Evolutionary conservation across 345 rosid genomes (phyloP).

Genomic region (Citrus sp.): DNA sequence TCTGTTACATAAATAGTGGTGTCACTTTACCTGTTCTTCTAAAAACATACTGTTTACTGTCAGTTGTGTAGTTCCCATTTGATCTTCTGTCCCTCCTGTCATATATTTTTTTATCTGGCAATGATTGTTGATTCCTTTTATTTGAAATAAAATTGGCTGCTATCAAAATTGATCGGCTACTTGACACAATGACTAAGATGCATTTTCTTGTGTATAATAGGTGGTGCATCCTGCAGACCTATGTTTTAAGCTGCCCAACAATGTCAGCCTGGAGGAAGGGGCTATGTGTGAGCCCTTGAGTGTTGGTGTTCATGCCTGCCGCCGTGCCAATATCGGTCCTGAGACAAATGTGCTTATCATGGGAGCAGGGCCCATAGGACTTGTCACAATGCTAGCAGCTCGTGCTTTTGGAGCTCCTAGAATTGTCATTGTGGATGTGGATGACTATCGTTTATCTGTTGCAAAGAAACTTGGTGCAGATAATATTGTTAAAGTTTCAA

Average conservation of each 20-base stretch:
- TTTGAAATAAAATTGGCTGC: background rate
- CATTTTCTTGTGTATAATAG: conserved; percentile 26
- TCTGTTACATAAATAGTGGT: background rate
- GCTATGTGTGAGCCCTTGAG: conserved; percentile 97
- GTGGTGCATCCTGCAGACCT: conserved; percentile 92
- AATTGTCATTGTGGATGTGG: conserved; percentile 73
- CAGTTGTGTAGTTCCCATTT: background rate
- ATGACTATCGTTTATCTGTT: conserved; percentile 61
- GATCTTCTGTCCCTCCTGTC: background rate
- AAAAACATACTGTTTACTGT: background rate
- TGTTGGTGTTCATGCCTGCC: conserved; percentile 93
- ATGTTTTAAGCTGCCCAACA: conserved; percentile 85
- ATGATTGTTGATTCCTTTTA: background rate
- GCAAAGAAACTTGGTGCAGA: conserved; percentile 77
- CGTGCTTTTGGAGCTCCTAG: conserved; percentile 88
- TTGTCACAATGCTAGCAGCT: conserved; percentile 78
- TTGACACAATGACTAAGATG: background rate
- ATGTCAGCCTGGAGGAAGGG: conserved; percentile 92
- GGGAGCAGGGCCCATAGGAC: conserved; percentile 97
- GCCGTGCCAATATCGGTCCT: conserved; percentile 73
- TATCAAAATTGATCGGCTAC: conserved; percentile 2
- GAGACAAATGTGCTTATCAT: conserved; percentile 65
- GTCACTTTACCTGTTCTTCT: background rate
- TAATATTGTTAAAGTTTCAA: conserved; percentile 64
- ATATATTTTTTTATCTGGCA: background rate